Base-by-base conservation (phyloP, 768 basidiomycete species). In the Serendipita sp. region DNA sequence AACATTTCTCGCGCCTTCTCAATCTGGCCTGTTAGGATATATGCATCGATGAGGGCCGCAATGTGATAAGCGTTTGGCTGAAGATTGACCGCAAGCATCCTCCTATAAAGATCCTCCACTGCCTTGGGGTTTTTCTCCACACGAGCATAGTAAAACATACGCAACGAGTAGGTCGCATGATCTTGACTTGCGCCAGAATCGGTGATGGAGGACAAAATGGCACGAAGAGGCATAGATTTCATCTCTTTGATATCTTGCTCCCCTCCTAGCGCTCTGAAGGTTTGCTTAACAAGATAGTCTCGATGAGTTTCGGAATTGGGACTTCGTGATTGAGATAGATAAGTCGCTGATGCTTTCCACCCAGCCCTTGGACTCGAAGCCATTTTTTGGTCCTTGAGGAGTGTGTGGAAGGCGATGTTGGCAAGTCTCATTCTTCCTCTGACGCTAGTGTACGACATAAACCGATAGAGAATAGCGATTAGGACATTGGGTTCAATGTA, bases 41-140 rank as follows among this genome's bases (percentile, higher is more conserved):
- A 85, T n/a, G 86, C 88, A 68, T 88, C 83, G 79, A 93, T 84
- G 65, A 93, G 75, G 63, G 88, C 83, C 35, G 78, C 77, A 69
- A 83, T 85, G 73, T 93, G 91, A 70, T 88, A 82, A 64, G 78
- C 77, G 69, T 83, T 86, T 8, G 88, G 85, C 56, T 81, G 81
- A 64, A 93, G 77, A 8, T 90, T 90, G 65, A 82, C 82, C 58
- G 78, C 76, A 63, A 88, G 71, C 76, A 91, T 80, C 18, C 75
- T 71, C 23, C 79, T 76, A 68, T 89, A 85, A 44, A 83, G 72
- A 10, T 76, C 75, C 63, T 79, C 73, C 4, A 86, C 84, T 3
- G 78, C 72, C 45, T 77, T 74, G 65, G 81, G 72, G 68, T 87
- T 80, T 46, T 76, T 70, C 65, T 78, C 78, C 51, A 81, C 71